Evolutionary conservation across 140 eudicot species (phyloP).

Genomic region (Flaveria floridana): DNA sequence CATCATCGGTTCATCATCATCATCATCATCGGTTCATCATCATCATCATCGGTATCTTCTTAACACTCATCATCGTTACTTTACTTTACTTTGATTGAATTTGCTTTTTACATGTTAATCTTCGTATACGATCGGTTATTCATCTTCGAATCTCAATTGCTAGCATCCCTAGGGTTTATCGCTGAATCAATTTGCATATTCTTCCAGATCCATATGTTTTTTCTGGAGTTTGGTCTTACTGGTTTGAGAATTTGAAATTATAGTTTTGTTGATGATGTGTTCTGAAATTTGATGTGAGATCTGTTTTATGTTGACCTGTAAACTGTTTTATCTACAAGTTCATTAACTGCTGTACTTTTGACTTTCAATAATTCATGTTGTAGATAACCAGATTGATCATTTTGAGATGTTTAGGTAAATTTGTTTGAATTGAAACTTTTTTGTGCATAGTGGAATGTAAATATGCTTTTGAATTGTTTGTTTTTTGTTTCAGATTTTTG

Average conservation of each 20-base stretch:
- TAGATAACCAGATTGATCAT: slow-evolving; percentile 12
- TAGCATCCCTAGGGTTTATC: slow-evolving; percentile 4
- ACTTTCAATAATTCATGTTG: not conserved
- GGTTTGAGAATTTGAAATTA: not conserved
- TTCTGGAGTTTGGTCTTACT: slow-evolving; percentile 13
- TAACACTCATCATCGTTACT: not conserved
- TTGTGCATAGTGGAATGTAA: slow-evolving; percentile 14
- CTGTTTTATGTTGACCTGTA: slow-evolving; percentile 8
- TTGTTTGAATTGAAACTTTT: not conserved
- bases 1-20: not conserved
- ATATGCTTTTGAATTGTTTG: not conserved
- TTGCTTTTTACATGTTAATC: not conserved
- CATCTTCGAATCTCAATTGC: slow-evolving; percentile 12
- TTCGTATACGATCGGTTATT: slow-evolving; percentile 5
- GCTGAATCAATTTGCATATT: not conserved
- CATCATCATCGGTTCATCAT: too few species aligned
- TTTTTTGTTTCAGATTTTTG: not conserved
- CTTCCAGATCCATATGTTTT: slow-evolving; percentile 23
- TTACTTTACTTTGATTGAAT: not conserved
- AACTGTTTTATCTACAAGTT: not conserved
- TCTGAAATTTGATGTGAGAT: slow-evolving; percentile 12
- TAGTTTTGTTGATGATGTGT: not conserved
- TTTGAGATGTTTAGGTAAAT: not conserved
- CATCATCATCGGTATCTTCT: slow-evolving; percentile 21
- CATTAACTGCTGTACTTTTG: slow-evolving; percentile 1